Percentiles rank a stretch among this genome's conserved stretches.
These are phyloP conservation scores for Persicaria maculosa DNA, from an alignment of 148 eudicot species.

Conservation along the genomic window DNA sequence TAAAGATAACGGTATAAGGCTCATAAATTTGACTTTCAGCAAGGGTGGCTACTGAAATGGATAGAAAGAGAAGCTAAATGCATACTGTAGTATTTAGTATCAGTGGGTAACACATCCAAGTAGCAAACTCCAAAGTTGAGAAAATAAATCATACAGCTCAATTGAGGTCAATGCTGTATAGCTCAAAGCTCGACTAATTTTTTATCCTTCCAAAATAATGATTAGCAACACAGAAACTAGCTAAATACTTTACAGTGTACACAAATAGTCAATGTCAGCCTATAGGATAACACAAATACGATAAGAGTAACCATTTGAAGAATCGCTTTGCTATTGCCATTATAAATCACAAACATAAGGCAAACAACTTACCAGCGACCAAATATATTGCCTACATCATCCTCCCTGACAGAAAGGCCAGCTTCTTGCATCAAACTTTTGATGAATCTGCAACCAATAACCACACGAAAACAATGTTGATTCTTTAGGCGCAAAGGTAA, in stretches of 20 bases:
- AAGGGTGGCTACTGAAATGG: neutral
- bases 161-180: neutral
- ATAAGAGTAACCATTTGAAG: neutral
- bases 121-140: neutral
- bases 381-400: constrained; percentile 91
- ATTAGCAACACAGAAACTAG: constrained; percentile 1
- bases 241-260: neutral
- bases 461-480: neutral
- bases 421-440: constrained; percentile 79
- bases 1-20: neutral
- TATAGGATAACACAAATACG: neutral
- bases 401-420: constrained; percentile 93
- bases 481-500: neutral
- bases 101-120: neutral
- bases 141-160: neutral
- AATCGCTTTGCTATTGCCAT: neutral
- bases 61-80: neutral
- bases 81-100: neutral
- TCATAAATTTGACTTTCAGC: neutral
- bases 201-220: neutral
- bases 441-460: constrained; percentile 51
- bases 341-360: neutral
- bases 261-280: neutral
- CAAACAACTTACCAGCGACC: constrained; percentile 76
- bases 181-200: neutral